Conservation (phyloP, 116 monocot genomes). For the Cymodocea nodosa region DNA sequence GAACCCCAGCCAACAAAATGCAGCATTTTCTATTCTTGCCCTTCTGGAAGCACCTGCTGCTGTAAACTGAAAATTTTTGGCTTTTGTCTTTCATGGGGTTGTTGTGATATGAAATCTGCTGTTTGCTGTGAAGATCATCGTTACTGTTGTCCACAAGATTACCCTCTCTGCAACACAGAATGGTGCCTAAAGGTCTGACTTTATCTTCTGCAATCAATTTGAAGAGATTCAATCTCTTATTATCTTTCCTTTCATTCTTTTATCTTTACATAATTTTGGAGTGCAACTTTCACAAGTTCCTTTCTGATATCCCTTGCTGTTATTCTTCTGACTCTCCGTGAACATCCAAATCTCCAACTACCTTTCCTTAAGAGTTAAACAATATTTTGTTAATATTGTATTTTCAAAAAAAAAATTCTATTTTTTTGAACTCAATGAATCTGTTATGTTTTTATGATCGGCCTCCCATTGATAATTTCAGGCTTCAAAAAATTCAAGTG, state of each 20-base stretch:
- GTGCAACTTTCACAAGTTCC: no score
- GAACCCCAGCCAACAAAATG: slow-evolving; percentile 78
- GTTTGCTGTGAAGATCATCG: slow-evolving; percentile 77
- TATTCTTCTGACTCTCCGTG: no score
- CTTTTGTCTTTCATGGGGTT: slow-evolving; percentile 78
- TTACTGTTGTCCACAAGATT: slow-evolving; percentile 77
- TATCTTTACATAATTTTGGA: no score
- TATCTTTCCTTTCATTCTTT: no score
- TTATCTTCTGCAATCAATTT: background rate
- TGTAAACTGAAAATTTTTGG: slow-evolving; percentile 61
- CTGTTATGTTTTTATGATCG: background rate
- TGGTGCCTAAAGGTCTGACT: slow-evolving; percentile 63
- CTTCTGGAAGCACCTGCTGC: slow-evolving; percentile 75
- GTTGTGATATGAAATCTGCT: slow-evolving; percentile 75
- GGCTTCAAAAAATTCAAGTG: slow-evolving; percentile 48
- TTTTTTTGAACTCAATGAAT: background rate
- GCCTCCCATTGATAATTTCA: slow-evolving; percentile 4
- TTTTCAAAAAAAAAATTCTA: background rate
- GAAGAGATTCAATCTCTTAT: no score
- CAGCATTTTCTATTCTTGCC: slow-evolving; percentile 56
- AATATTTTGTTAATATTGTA: no score
- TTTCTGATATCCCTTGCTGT: no score
- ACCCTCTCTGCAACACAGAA: slow-evolving; percentile 56
- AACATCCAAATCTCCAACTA: no score
- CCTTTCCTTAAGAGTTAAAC: no score